A percentile compares a stretch with the other conserved stretches of the same genome.
phyloP scores from a whole-genome alignment of 495 filamentous ascomycete species.

The Talaromyces borbonicus region DNA sequence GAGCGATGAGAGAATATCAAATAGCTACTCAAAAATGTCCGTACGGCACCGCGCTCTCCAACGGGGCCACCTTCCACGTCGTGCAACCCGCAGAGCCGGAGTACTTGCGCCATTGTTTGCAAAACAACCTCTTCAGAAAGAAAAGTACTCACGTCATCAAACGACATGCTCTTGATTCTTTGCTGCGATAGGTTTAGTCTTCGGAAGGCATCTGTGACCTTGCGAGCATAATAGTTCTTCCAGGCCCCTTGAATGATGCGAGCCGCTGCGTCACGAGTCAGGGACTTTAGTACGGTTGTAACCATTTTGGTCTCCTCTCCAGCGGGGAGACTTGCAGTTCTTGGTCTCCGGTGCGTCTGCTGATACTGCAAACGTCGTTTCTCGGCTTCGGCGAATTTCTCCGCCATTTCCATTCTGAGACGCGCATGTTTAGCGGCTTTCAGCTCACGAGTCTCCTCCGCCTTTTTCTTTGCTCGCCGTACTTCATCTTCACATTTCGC shows the following conservation, averaged over 20 bases:
- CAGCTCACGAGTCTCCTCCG: conserved; percentile 84
- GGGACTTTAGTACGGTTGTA: conserved; percentile 25
- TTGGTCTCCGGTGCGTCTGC: conserved; percentile 48
- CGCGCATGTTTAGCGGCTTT: conserved; percentile 77
- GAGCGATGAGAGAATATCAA: conserved; percentile 85
- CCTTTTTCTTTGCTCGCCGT: conserved; percentile 82
- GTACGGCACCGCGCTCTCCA: conserved; percentile 66
- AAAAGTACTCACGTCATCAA: conserved; percentile 70
- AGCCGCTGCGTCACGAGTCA: conserved; percentile 59
- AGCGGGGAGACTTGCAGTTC: conserved; percentile 53
- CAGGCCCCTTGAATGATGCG: conserved; percentile 68
- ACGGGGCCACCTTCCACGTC: conserved; percentile 59
- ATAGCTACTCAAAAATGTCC: conserved; percentile 88
- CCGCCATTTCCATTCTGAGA: conserved; percentile 70
- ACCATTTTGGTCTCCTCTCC: conserved; percentile 46
- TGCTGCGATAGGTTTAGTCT: conserved; percentile 65
- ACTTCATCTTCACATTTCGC: conserved; percentile 94
- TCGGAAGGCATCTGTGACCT: conserved; percentile 54
- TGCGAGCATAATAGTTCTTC: conserved; percentile 51
- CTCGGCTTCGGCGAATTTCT: conserved; percentile 81
- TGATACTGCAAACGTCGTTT: conserved; percentile 49
- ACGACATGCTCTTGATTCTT: conserved; percentile 60
- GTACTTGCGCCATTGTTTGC: conserved; percentile 54
- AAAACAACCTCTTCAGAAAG: conserved; percentile 71
- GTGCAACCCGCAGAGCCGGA: conserved; percentile 68